Evolutionary conservation across 257 asterid genomes (phyloP), one percentile per base, ranked within the genome.

Genomic region (Gynochthodes officinalis): DNA sequence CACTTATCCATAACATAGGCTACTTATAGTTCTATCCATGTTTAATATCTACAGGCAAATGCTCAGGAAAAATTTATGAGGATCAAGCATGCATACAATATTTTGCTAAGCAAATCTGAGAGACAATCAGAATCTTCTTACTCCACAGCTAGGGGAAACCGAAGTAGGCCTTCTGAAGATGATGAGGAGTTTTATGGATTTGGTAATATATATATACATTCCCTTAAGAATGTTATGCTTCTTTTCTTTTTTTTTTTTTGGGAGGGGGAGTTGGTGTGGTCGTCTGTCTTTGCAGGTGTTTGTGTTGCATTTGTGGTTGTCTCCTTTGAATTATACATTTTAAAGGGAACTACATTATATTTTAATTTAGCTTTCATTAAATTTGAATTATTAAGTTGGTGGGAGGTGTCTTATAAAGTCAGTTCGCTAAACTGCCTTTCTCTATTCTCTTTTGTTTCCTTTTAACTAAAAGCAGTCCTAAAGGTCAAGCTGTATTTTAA

Each of bases 51-150:
- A 44, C 82, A 93, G 97, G 87, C 86, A 48, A 86, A 86, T 75
- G 92, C 97, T 67, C 92, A 92, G 81, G 98, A 92, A 69, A 92
- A 81, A 71, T 95, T 95, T 82, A 74, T 87, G 98, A 88, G 95
- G 88, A 95, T 95, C 77, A 95, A 95, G 86, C 95, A 90, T 82
- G 97, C 99, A 7, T 95, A 95, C 78, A 95, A 89, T 78, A 81
- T 87, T 52, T 76, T 94, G 73, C 68, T 94, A 80, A 87, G 77
- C 80, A 82, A 86, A 87, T 84, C 98, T 37, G 77, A 87, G 72
- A 85, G 84, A 69, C 84, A 76, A 70, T 87, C 98, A 13, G 96
- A 83, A 71, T 84, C 79, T 79, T 82, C 89, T 61, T 84, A 84
- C 84, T 80, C 86, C 54, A 60, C 82, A 23, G 75, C 87, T 67